Percentiles rank a stretch among this genome's conserved stretches.
Evolutionary conservation across 306 rosid genomes (phyloP).

Genomic region (Gleditsia sinensis): DNA sequence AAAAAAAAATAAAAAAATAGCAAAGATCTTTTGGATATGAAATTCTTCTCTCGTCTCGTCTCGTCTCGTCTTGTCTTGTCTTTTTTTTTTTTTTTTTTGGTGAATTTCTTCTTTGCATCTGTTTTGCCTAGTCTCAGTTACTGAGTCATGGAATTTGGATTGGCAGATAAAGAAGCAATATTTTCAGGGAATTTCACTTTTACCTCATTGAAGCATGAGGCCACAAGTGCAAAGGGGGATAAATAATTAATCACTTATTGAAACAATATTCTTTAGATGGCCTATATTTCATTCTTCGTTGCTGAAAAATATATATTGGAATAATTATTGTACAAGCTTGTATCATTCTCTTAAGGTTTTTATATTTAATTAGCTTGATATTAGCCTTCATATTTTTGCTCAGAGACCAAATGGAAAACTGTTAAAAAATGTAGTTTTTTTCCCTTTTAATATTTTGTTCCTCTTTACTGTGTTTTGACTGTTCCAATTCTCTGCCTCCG

Average conservation of each 20-base stretch:
- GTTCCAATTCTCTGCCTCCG: no score
- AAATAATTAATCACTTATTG: constrained; percentile 33
- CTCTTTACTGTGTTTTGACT: no score
- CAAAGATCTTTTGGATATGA: constrained; percentile 16
- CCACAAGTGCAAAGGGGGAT: constrained; percentile 28
- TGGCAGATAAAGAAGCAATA: constrained; percentile 83
- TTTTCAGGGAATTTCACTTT: constrained; percentile 81
- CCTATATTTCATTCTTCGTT: neutral
- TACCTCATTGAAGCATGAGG: constrained; percentile 59
- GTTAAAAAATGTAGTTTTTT: constrained; percentile 1
- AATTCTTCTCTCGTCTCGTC: neutral
- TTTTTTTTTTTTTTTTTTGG: neutral
- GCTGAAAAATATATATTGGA: neutral
- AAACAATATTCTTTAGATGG: constrained; percentile 6
- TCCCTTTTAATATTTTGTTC: no score
- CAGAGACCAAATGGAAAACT: constrained; percentile 15
- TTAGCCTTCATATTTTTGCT: constrained; percentile 18
- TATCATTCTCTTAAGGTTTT: constrained; percentile 15
- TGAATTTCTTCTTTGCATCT: neutral
- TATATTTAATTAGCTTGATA: constrained; percentile 27
- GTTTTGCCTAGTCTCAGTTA: constrained; percentile 26
- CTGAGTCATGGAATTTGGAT: constrained; percentile 41
- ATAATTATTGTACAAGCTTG: constrained; percentile 25
- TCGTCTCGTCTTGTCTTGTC: neutral
- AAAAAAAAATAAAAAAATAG: neutral